These are phyloP conservation scores for Trichophyton schoenleinii DNA, from an alignment of 2,329 filamentous ascomycete genomes.

Conservation along the genomic window DNA sequence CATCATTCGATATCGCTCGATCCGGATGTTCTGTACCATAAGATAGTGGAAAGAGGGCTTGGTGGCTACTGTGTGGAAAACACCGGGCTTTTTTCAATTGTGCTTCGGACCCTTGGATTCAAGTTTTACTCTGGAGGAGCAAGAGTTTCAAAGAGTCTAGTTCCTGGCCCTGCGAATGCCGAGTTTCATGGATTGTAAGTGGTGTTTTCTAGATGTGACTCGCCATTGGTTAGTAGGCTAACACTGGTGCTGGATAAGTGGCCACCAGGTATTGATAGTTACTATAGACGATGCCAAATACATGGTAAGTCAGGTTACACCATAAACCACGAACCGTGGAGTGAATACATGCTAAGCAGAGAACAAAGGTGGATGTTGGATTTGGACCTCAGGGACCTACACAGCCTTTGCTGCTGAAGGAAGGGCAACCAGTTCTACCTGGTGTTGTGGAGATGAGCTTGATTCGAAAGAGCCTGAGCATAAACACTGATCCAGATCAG, in stretches of 20 bases:
- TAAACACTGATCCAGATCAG: constrained; percentile 31
- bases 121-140: constrained; percentile 45
- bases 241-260: constrained; percentile 14
- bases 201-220: neutral
- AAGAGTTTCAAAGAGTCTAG: constrained; percentile 27
- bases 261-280: constrained; percentile 52
- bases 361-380: constrained; percentile 43
- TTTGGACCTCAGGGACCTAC: constrained; percentile 54
- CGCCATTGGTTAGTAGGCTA: neutral
- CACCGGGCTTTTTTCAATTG: constrained; percentile 40
- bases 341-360: neutral
- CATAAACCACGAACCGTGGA: neutral
- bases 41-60: constrained; percentile 38
- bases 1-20: constrained; percentile 39
- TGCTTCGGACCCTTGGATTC: constrained; percentile 43
- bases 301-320: constrained; percentile 20
- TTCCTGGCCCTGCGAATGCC: constrained; percentile 25
- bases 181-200: constrained; percentile 39
- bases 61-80: constrained; percentile 53
- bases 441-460: constrained; percentile 47
- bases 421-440: constrained; percentile 27
- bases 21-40: constrained; percentile 39
- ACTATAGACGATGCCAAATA: constrained; percentile 38
- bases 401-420: constrained; percentile 42
- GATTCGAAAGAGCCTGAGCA: constrained; percentile 36